Evolutionary conservation across 2,329 filamentous ascomycete genomes (phyloP).

Genomic region (Neurospora sp.): DNA sequence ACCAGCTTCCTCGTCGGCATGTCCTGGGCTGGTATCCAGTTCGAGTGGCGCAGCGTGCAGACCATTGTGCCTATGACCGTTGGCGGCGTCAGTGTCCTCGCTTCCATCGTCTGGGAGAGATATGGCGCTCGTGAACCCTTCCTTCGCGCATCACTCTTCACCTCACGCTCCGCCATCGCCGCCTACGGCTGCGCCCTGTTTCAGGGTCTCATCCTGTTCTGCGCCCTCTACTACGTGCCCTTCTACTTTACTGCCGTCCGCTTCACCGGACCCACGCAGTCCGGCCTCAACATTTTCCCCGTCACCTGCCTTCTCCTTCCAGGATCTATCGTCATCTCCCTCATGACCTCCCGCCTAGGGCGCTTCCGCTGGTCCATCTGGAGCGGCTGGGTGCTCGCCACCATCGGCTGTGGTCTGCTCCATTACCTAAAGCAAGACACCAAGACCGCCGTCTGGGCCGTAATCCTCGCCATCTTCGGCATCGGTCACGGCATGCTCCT

Average conservation of each 20-base stretch:
- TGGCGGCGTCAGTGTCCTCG: slow-evolving; percentile 29
- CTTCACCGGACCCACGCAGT: slow-evolving; percentile 22
- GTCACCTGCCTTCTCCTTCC: slow-evolving; percentile 23
- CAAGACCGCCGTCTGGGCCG: slow-evolving; percentile 24
- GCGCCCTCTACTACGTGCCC: slow-evolving; percentile 25
- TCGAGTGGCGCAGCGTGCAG: slow-evolving; percentile 30
- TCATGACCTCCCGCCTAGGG: slow-evolving; percentile 23
- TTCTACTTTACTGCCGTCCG: slow-evolving; percentile 30
- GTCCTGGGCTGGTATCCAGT: slow-evolving; percentile 35
- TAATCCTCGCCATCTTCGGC: slow-evolving; percentile 26
- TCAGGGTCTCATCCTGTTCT: slow-evolving; percentile 26
- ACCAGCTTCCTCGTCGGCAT: slow-evolving; percentile 37
- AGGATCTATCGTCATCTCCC: slow-evolving; percentile 23
- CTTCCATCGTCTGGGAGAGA: slow-evolving; percentile 29
- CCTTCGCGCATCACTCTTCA: slow-evolving; percentile 23
- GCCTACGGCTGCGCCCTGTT: slow-evolving; percentile 23
- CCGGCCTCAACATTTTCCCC: slow-evolving; percentile 27
- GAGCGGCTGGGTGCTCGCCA: slow-evolving; percentile 25
- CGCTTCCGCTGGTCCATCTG: slow-evolving; percentile 29
- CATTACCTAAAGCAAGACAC: slow-evolving; percentile 19
- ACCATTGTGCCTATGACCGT: slow-evolving; percentile 34
- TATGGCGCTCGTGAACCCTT: slow-evolving; percentile 23
- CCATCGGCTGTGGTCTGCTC: slow-evolving; percentile 19
- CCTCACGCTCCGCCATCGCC: slow-evolving; percentile 19
- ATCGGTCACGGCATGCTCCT: slow-evolving; percentile 29